Evolutionary conservation across 208 protist species (phyloP).

Genomic region (Porcisia hertigi): DNA sequence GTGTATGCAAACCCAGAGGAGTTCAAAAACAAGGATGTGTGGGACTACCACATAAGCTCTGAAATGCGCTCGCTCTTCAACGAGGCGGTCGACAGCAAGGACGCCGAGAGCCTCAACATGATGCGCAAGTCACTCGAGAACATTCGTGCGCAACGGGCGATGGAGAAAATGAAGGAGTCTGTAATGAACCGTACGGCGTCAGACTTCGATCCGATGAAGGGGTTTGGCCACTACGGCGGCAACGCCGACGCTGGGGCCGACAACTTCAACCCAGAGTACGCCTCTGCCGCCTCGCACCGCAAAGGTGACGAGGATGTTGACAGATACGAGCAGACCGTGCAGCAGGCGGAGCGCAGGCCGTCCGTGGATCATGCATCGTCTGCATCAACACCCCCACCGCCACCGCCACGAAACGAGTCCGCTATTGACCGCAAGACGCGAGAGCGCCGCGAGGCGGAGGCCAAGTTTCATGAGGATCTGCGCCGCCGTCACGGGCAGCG

Average conservation of each 20-base stretch:
- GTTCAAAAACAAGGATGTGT: conserved; percentile 85
- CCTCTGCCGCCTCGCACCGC: conserved; percentile 5
- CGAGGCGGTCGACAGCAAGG: conserved; percentile 67
- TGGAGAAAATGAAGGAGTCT: conserved; percentile 88
- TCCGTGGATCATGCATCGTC: neutral
- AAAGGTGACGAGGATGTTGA: conserved; percentile 10
- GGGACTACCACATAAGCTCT: conserved; percentile 74
- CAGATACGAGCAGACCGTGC: conserved; percentile 19
- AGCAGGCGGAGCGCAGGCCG: conserved; percentile 16
- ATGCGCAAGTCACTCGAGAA: conserved; percentile 88
- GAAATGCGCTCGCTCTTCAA: conserved; percentile 84
- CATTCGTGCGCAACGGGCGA: conserved; percentile 72
- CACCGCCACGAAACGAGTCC: conserved; percentile 33
- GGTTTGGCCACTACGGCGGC: conserved; percentile 50
- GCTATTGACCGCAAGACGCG: conserved; percentile 50
- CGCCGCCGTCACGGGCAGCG: conserved; percentile 75
- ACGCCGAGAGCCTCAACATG: conserved; percentile 79
- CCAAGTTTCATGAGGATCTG: conserved; percentile 70
- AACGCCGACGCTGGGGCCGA: conserved; percentile 35
- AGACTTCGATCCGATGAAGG: conserved; percentile 33
- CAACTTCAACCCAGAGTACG: conserved; percentile 58
- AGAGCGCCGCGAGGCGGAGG: conserved; percentile 62
- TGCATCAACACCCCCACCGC: conserved; percentile 1
- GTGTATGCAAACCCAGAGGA: conserved; percentile 77
- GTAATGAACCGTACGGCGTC: conserved; percentile 50